Evolutionary conservation across 2,329 filamentous ascomycete genomes (phyloP), one percentile per base, ranked within the genome.

Genomic region (Fusarium odoratissimum): DNA sequence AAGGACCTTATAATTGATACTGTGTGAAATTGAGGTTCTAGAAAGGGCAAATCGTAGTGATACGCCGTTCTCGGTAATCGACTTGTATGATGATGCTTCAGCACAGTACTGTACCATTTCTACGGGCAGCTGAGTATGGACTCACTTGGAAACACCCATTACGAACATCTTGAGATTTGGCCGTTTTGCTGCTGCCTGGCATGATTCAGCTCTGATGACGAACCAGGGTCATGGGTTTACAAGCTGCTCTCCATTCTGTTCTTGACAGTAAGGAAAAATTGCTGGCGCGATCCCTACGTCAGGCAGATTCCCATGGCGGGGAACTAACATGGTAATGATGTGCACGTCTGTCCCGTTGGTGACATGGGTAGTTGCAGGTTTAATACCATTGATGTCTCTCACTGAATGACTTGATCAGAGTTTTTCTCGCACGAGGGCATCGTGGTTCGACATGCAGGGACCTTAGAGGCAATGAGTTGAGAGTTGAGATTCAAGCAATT

Each of bases 121-220:
- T 19, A 37, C 19, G 35, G 35, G 16, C 35, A 19, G 16, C 35
- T 37, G 25, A 25, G 25, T 25, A 37, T 19, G 35, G 17, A 19
- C 10, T n/a, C 14, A n/a, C 23, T 40, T 46, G 8, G 21, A 13
- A 13, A 33, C 13, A 33, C 33, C 3, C 33, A 33, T 41, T 55
- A 37, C 42, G 30, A 48, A 35, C n/a, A n/a, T 28, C 42, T 11
- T 30, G 41, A 57, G 56, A 35, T 21, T 55, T 52, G 37, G 30
- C 17, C 19, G 42, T 64, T 74, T 62, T 56, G 56, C 67, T 75
- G 73, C 62, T 75, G 71, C 73, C 71, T 75, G n/a, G 35, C 38
- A 49, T 45, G 52, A 42, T 56, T 55, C 54, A 49, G 49, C 33
- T 41, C 21, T 52, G 17, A 31, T 8, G 41, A 19, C 8, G 46